phyloP scores from a whole-genome alignment of 2,329 filamentous ascomycete species.

The Penicillium sp. region DNA sequence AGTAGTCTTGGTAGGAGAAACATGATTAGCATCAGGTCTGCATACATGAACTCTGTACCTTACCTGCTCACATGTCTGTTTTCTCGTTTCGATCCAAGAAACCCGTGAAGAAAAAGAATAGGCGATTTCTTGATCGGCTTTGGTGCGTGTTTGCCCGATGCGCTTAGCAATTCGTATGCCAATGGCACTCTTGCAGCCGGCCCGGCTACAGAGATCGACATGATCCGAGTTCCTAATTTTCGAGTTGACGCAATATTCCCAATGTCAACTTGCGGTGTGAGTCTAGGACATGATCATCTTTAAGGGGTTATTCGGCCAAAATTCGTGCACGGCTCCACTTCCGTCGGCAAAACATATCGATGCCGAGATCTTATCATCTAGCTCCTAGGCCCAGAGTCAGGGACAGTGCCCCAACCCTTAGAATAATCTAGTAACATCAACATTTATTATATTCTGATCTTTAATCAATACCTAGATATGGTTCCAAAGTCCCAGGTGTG shows the following conservation, averaged over 20 bases:
- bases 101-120: constrained; percentile 82
- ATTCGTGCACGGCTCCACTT: not conserved
- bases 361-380: not conserved
- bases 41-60: constrained; percentile 6
- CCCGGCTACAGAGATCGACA: not conserved
- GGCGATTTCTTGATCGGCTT: constrained; percentile 37
- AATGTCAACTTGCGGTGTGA: not conserved
- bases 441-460: too few species aligned
- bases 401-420: too few species aligned
- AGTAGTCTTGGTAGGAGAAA: not conserved
- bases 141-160: not conserved
- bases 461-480: too few species aligned
- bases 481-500: too few species aligned
- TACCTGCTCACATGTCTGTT: constrained; percentile 91
- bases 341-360: not conserved
- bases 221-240: not conserved
- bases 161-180: constrained; percentile 7
- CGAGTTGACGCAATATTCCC: not conserved
- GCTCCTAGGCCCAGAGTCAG: too few species aligned
- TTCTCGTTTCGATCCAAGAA: constrained; percentile 90
- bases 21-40: not conserved
- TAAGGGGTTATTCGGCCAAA: not conserved
- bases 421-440: too few species aligned
- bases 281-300: not conserved
- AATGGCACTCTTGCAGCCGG: constrained; percentile 3